Evolutionary conservation across 2,329 filamentous ascomycete species (phyloP).

Genomic region (Cladophialophora exuberans): DNA sequence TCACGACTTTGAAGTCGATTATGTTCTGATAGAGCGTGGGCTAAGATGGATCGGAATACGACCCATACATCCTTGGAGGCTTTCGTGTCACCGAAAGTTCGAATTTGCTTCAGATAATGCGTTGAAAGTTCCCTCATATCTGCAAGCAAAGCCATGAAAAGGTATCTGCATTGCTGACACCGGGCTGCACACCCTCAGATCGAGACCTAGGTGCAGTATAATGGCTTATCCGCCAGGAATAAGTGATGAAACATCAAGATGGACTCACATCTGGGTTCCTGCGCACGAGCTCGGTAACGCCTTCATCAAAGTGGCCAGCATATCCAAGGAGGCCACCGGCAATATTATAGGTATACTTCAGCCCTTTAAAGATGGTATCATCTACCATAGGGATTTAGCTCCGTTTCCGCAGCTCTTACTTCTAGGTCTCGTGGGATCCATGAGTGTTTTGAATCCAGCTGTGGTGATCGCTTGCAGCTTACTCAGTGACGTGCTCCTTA

Average conservation of each 20-base stretch:
- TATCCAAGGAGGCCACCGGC: conserved; percentile 84
- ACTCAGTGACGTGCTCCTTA: conserved; percentile 88
- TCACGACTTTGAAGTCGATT: no score
- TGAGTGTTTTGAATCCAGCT: conserved; percentile 90
- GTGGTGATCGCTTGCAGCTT: conserved; percentile 76
- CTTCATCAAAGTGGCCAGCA: conserved; percentile 93
- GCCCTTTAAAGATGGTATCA: conserved; percentile 71
- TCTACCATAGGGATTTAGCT: conserved; percentile 70
- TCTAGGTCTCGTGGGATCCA: conserved; percentile 66
- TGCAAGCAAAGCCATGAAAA: no score
- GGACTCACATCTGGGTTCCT: conserved; percentile 92
- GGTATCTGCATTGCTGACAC: no score
- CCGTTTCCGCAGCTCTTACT: conserved; percentile 89
- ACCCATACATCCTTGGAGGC: no score
- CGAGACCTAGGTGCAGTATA: not conserved
- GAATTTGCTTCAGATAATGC: no score
- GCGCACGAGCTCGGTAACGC: conserved; percentile 89
- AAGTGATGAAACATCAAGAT: conserved; percentile 15
- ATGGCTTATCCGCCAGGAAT: conserved; percentile 10
- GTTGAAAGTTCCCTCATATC: no score
- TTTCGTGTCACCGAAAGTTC: no score
- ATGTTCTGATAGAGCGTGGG: no score
- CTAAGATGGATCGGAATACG: no score
- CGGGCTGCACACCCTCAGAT: not conserved
- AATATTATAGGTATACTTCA: conserved; percentile 98